Percentiles rank a stretch among this genome's conserved stretches.
phyloP scores from a whole-genome alignment of 2,329 filamentous ascomycete genomes.

The Colletotrichum cereale region DNA sequence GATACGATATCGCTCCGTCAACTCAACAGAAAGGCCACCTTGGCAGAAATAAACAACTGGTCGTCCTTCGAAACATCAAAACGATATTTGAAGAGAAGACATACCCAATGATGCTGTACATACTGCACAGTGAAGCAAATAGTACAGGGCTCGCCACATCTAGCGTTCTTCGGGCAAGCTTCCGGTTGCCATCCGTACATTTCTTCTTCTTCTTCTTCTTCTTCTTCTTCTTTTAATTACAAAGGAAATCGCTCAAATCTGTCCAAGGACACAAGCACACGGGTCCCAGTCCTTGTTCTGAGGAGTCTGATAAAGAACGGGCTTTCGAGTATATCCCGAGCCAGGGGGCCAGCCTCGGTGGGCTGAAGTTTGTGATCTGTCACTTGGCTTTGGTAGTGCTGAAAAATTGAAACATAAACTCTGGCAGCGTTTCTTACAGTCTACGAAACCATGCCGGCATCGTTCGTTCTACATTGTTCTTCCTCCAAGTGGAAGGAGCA shows the following conservation, averaged over 20 bases:
- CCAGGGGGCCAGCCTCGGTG: neutral
- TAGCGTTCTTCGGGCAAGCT: neutral
- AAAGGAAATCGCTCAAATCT: neutral
- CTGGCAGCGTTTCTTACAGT: neutral
- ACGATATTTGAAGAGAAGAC: neutral
- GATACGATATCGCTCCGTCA: neutral
- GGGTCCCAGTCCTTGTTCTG: neutral
- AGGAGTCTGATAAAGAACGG: neutral
- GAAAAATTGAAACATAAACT: neutral
- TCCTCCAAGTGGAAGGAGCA: neutral
- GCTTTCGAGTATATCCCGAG: neutral
- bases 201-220: neutral
- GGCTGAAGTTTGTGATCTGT: constrained; percentile 1
- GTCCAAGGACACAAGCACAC: neutral
- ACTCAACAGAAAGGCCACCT: neutral
- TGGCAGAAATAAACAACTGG: neutral
- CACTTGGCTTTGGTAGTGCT: neutral
- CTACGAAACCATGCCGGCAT: neutral
- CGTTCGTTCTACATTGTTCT: neutral
- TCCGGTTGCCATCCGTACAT: neutral
- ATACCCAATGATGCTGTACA: neutral
- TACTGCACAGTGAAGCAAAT: no score
- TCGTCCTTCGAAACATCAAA: neutral
- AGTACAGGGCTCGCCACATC: neutral
- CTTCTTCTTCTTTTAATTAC: neutral